Base-by-base conservation (phyloP, 257 asterid genomes). In the Nicotiana paniculata region DNA sequence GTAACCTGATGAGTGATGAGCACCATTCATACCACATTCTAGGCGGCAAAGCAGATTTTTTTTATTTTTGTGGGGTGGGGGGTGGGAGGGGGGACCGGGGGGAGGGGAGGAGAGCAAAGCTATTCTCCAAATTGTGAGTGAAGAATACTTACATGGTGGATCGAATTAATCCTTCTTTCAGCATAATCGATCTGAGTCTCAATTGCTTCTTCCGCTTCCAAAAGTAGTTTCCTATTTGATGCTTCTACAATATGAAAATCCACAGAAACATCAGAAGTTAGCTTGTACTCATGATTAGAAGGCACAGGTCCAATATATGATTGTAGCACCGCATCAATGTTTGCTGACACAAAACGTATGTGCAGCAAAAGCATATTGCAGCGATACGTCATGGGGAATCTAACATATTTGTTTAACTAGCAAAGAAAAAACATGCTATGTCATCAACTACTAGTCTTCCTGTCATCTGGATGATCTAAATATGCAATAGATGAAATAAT, bases 131-230 rank as follows among this genome's bases (percentile, higher is more conserved):
- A 84, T 54, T 83, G 69, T 43, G 74, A 80, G 72, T 79, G 57
- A 80, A 77, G 63, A 83, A 84, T 75, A 89, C 97, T 90, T 79
- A 91, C 99, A 74, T 91, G 87, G 77, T 90, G 93, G 79, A 94
- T 87, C 57, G 89, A 92, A 76, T 79, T 65, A 87, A 95, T 86
- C 88, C 90, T 93, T 87, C 88, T 92, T 85, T 93, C 91, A 37
- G 98, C 95, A 62, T 87, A 93, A 58, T 82, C 88, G 74, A 96
- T 88, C 84, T 91, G 92, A 82, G 77, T 86, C 85, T 88, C 91
- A 81, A 92, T 89, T 77, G 85, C 93, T 83, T 93, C 92, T 88
- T 93, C 93, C 85, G 89, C 88, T 84, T 88, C 96, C 80, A 83
- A 80, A 57, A 96, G 84, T 83, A 89, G 61, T 84, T 92, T 91